These are phyloP conservation scores for Fusarium paranaense DNA, from an alignment of 2,329 filamentous ascomycete species.

Conservation along the genomic window DNA sequence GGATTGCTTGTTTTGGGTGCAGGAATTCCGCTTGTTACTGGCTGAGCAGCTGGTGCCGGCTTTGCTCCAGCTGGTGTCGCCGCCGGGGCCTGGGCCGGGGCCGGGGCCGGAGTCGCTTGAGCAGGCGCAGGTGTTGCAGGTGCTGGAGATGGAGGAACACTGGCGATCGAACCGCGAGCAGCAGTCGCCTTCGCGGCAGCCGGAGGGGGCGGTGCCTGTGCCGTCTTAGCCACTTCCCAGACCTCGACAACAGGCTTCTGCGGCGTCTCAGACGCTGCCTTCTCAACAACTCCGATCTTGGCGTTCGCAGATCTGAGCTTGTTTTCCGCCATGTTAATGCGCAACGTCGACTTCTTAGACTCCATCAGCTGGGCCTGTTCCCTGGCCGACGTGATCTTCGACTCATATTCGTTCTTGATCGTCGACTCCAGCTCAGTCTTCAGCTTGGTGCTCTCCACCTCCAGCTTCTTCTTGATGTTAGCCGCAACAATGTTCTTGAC, in stretches of 20 bases:
- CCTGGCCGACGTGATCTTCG: slow-evolving; percentile 64
- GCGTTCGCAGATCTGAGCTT: slow-evolving; percentile 72
- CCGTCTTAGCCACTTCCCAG: slow-evolving; percentile 80
- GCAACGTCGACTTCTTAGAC: slow-evolving; percentile 78
- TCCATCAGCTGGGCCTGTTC: slow-evolving; percentile 78
- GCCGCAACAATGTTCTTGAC: slow-evolving; percentile 68
- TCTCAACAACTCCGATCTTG: slow-evolving; percentile 83
- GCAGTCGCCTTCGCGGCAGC: slow-evolving; percentile 41
- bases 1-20: slow-evolving; percentile 46
- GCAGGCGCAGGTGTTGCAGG: slow-evolving; percentile 36
- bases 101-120: slow-evolving; percentile 24
- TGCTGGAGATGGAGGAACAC: slow-evolving; percentile 37
- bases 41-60: slow-evolving; percentile 26
- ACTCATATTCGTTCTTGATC: slow-evolving; percentile 66
- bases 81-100: slow-evolving; percentile 8
- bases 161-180: slow-evolving; percentile 37
- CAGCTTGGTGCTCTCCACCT: slow-evolving; percentile 71
- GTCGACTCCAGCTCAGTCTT: slow-evolving; percentile 62
- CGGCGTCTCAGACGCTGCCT: slow-evolving; percentile 86
- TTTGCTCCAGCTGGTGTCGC: slow-evolving; percentile 32
- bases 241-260: slow-evolving; percentile 86
- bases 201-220: slow-evolving; percentile 47
- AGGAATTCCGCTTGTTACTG: slow-evolving; percentile 37
- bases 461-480: slow-evolving; percentile 78
- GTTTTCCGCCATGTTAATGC: slow-evolving; percentile 83